phyloP scores from a whole-genome alignment of 768 basidiomycete genomes.

The Hortiboletus campestris region DNA sequence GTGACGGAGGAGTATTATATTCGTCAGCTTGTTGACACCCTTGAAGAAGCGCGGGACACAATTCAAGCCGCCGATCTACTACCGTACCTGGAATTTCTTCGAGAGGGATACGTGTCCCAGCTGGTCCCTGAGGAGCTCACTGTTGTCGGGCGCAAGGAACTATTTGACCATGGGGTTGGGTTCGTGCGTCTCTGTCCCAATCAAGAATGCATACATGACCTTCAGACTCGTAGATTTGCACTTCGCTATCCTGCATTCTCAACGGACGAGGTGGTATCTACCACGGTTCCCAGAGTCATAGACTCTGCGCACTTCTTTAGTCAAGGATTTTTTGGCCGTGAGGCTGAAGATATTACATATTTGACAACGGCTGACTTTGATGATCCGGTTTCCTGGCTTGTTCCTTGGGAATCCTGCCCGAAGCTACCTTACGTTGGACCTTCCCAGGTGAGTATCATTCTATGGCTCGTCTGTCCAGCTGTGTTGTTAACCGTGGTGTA shows the following conservation, averaged over 20 bases:
- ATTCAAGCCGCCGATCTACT: conserved; percentile 34
- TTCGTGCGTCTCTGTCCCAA: conserved; percentile 13
- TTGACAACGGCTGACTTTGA: conserved; percentile 33
- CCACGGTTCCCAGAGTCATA: conserved; percentile 26
- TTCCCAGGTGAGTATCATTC: neutral
- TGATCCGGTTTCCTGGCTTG: conserved; percentile 39
- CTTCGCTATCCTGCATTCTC: conserved; percentile 21
- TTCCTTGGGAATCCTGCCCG: conserved; percentile 37
- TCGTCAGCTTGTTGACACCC: conserved; percentile 31
- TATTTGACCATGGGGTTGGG: conserved; percentile 43
- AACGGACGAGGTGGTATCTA: conserved; percentile 15
- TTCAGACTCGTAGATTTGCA: conserved; percentile 12
- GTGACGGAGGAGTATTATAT: conserved; percentile 28
- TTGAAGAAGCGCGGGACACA: conserved; percentile 20
- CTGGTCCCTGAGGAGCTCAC: conserved; percentile 38
- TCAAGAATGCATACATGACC: neutral
- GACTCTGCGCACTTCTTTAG: conserved; percentile 42
- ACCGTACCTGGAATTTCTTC: conserved; percentile 34
- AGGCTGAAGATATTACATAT: conserved; percentile 23
- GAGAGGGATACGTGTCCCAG: conserved; percentile 34
- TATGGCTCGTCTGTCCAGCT: neutral
- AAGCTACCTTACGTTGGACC: neutral
- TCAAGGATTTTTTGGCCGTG: conserved; percentile 38
- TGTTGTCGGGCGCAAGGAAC: conserved; percentile 33
- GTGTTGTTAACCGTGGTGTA: neutral